These are phyloP conservation scores for Coemansia sp. DNA, from an alignment of 371 early-diverging fungal species.

Conservation along the genomic window DNA sequence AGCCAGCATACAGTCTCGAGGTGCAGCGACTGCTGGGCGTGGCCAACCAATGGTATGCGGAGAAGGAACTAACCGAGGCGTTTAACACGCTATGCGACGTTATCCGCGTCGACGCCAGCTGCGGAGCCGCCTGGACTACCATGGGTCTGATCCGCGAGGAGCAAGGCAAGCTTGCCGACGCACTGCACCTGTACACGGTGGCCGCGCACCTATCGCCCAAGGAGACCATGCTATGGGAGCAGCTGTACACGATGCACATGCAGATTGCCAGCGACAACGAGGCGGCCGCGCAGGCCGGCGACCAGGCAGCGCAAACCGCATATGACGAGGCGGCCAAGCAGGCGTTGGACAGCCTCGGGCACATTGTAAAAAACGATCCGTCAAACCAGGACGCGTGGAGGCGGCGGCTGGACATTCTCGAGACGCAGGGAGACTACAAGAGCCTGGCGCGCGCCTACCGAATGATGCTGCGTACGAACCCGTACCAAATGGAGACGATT, in stretches of 20 bases:
- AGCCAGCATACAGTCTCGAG: slow-evolving; percentile 49
- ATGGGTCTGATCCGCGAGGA: slow-evolving; percentile 92
- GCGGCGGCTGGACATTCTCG: slow-evolving; percentile 67
- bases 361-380: slow-evolving; percentile 65
- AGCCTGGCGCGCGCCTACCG: slow-evolving; percentile 23
- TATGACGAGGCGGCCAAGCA: slow-evolving; percentile 55
- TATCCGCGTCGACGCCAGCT: slow-evolving; percentile 68
- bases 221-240: slow-evolving; percentile 82
- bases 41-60: slow-evolving; percentile 74
- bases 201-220: slow-evolving; percentile 86
- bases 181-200: slow-evolving; percentile 78
- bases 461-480: slow-evolving; percentile 28
- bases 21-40: slow-evolving; percentile 65
- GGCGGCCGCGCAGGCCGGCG: slow-evolving; percentile 8
- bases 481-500: slow-evolving; percentile 35
- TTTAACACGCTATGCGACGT: slow-evolving; percentile 70
- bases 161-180: slow-evolving; percentile 69
- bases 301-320: slow-evolving; percentile 7
- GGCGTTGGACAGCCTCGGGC: slow-evolving; percentile 78
- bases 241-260: slow-evolving; percentile 67
- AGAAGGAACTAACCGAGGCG: slow-evolving; percentile 65
- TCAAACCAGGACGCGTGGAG: slow-evolving; percentile 67
- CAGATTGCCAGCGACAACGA: slow-evolving; percentile 31
- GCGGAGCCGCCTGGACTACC: slow-evolving; percentile 79
- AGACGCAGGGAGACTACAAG: slow-evolving; percentile 50